Percentiles rank a stretch among this genome's conserved stretches.
Evolutionary conservation across 306 rosid genomes (phyloP).

Genomic region (Sophora flavescens): DNA sequence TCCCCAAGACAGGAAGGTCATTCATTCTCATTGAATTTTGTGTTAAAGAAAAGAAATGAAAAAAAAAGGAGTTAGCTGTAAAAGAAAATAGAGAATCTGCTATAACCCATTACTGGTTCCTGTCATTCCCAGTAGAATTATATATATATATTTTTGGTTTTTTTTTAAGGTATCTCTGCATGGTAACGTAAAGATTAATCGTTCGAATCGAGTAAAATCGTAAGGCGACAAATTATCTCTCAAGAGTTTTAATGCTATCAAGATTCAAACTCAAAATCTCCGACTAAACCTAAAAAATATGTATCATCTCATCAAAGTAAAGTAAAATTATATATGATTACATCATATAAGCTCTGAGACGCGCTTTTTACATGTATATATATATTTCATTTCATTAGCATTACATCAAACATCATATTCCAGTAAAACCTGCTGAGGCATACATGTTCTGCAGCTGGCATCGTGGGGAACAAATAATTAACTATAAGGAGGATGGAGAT

Average conservation of each 20-base stretch:
- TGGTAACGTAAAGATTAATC: too few relatives aligned
- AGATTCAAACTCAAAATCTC: too few relatives aligned
- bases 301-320: too few relatives aligned
- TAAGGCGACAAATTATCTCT: too few relatives aligned
- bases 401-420: not conserved
- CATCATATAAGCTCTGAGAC: not conserved
- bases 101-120: slow-evolving; percentile 46
- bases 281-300: too few relatives aligned
- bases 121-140: slow-evolving; percentile 32
- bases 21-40: not conserved
- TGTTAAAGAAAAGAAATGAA: not conserved
- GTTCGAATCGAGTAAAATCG: too few relatives aligned
- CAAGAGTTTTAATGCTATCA: too few relatives aligned
- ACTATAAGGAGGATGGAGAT: not conserved
- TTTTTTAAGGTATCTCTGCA: too few relatives aligned
- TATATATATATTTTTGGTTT: too few relatives aligned
- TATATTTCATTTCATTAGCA: not conserved
- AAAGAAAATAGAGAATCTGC: slow-evolving; percentile 43
- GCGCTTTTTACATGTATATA: slow-evolving; percentile 8
- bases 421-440: not conserved
- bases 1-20: slow-evolving; percentile 1
- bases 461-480: not conserved
- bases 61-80: slow-evolving; percentile 23
- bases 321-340: slow-evolving; percentile 7
- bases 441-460: not conserved